Evolutionary conservation across 169 alveolate species (phyloP).

Genomic region (Amoebophrya sp.): DNA sequence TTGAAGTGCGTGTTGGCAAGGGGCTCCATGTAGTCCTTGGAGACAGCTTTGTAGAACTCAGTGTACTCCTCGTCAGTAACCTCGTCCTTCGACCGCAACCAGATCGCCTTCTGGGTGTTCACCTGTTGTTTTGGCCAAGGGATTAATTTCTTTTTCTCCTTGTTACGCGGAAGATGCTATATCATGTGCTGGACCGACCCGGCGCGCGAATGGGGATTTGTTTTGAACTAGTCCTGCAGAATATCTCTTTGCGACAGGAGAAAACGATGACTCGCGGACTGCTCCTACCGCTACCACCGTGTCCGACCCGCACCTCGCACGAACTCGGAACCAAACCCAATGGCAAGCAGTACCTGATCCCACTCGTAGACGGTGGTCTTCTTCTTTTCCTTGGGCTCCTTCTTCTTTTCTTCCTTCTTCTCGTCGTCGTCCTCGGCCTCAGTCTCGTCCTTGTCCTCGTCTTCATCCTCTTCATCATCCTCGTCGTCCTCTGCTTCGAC

Average conservation of each 20-base stretch:
- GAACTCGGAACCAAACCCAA: too few relatives aligned
- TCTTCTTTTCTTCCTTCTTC: conserved; percentile 53
- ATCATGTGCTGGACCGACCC: too few relatives aligned
- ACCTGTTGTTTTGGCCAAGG: conserved; percentile 62
- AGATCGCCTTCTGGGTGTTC: conserved; percentile 93
- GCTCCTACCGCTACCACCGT: too few relatives aligned
- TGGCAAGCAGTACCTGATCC: conserved; percentile 44
- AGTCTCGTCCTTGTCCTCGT: conserved; percentile 46
- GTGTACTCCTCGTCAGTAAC: conserved; percentile 88
- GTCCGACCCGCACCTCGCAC: too few relatives aligned
- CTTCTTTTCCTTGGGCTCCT: conserved; percentile 50
- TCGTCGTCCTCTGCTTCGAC: conserved; percentile 53
- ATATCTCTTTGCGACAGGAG: too few relatives aligned
- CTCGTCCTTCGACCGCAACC: conserved; percentile 91
- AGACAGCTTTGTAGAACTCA: conserved; percentile 82
- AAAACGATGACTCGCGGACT: too few relatives aligned
- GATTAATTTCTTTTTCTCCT: too few relatives aligned
- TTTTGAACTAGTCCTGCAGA: too few relatives aligned
- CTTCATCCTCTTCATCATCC: conserved; percentile 36
- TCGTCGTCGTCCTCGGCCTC: conserved; percentile 61
- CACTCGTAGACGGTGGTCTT: conserved; percentile 70
- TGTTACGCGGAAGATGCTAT: too few relatives aligned
- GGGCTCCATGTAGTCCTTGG: conserved; percentile 90
- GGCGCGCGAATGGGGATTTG: too few relatives aligned
- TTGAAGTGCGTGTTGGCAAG: conserved; percentile 91